Base-by-base conservation (phyloP, 495 filamentous ascomycete genomes). In the Niebla homalea region DNA sequence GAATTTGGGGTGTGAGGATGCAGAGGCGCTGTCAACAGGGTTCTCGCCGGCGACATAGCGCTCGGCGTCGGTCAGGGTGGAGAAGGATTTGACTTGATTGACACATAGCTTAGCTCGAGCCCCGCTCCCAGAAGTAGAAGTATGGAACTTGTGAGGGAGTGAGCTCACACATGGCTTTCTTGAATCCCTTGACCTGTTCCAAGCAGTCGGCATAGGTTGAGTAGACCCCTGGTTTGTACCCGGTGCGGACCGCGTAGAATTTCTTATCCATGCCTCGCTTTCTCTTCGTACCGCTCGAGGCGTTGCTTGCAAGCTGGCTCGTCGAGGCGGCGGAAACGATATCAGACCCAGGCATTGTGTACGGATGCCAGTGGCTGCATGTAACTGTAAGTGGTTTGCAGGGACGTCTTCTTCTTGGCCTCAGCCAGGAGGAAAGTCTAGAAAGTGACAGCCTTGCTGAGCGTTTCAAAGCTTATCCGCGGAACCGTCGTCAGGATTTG, bases 201-300 rank as follows among this genome's bases (percentile, higher is more conserved):
- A 90, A 68, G 60, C 88, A 95, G 46, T 92, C 84, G 16, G 67
- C 64, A 85, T 87, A 98, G 43, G 68, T 80, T 57, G 79, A 75
- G 64, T 95, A 98, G n/a, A 98, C 79, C 4, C 88, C 92, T 1
- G 92, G 88, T 22, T 69, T 76, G 51, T 76, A 73, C 7, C 92
- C 92, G 19, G 70, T 72, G 36, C 81, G 80, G 21, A 98, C 92
- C 12, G 84, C 87, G 64, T 97, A 98, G 66, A 81, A 95, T 67
- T 92, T 94, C 49, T 73, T 69, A 25, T 71, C 63, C 4, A 70
- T 55, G 4, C 57, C 61, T 48, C 81, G 65, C 66, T 89, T 89
- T 51, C 84, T 71, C 59, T 88, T 87, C 38, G 68, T 67, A 21
- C 78, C 77, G 14, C 68, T 65, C 5, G 70, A 67, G 18, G 74